Evolutionary conservation across 2,329 filamentous ascomycete species (phyloP).

Genomic region (Paraphaeosphaeria minitans): DNA sequence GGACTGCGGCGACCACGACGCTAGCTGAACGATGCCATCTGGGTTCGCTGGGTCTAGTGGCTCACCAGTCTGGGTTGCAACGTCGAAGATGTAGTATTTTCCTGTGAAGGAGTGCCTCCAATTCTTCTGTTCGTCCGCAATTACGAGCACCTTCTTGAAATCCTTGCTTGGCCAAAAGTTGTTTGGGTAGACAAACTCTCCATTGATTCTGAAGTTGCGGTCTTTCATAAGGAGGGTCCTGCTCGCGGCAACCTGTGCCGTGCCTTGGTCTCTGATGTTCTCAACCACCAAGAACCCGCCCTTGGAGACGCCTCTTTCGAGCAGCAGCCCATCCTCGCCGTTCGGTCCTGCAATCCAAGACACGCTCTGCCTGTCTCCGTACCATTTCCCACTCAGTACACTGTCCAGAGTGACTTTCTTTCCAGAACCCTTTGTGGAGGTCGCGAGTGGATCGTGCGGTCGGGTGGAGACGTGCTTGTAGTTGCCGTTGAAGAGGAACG

Average conservation of each 20-base stretch:
- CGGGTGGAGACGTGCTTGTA: constrained; percentile 69
- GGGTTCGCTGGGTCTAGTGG: constrained; percentile 74
- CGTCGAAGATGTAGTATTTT: constrained; percentile 90
- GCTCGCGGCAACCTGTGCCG: constrained; percentile 49
- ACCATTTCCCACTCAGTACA: constrained; percentile 70
- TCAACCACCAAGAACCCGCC: constrained; percentile 83
- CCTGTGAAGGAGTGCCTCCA: constrained; percentile 91
- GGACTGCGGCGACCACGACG: constrained; percentile 85
- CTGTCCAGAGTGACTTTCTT: constrained; percentile 77
- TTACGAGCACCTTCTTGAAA: constrained; percentile 83
- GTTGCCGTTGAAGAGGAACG: constrained; percentile 68
- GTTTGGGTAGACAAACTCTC: constrained; percentile 60
- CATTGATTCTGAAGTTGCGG: constrained; percentile 64
- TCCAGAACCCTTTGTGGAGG: constrained; percentile 64
- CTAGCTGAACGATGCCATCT: constrained; percentile 75
- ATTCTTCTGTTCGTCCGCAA: constrained; percentile 72
- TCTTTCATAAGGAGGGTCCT: constrained; percentile 78
- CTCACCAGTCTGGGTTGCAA: constrained; percentile 75
- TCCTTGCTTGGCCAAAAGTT: constrained; percentile 78
- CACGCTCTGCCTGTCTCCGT: constrained; percentile 66
- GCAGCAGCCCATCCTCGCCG: constrained; percentile 81
- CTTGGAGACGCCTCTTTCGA: constrained; percentile 68
- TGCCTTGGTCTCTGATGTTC: constrained; percentile 69
- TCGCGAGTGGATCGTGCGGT: constrained; percentile 71
- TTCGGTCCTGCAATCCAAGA: constrained; percentile 77